Evolutionary conservation across 176 grass and related monocot genomes (phyloP), one percentile per base, ranked within the genome.

Genomic region (Rhynchospora breviuscula): DNA sequence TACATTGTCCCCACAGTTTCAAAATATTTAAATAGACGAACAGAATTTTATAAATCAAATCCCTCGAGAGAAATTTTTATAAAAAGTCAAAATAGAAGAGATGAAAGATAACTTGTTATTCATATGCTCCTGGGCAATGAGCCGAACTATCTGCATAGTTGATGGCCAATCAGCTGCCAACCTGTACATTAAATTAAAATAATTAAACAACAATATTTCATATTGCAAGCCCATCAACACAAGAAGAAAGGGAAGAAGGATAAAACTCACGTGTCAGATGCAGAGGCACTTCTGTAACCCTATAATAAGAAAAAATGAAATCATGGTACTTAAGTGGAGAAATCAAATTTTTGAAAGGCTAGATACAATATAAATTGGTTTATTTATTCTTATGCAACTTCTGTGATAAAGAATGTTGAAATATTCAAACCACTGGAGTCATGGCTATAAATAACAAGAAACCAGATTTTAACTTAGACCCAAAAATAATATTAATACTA

Each of bases 61-160:
- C 6, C 26, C 54, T 60, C 14, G 23, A 80, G 29, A 58, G 29
- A 58, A 58, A 22, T 43, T n/a, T 80, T 56, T 60, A 43, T 43
- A 14, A 47, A 25, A 82, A 82, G 53, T 48, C 48, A 43, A 47
- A 43, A 47, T 61, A 73, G 45, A 85, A 40, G 21, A 71, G 23
- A 78, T 51, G 64, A 78, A 71, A 21, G 25, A 89, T 84, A 44
- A 99, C 93, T 93, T 99, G 77, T 99, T 99, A 79, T 86, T 93
- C 93, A 99, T 95, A 90, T 95, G 96, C 59, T 99, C 96, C 85
- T 99, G 89, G 48, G 93, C 89, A 88, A 99, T 93, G 73, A 99
- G 93, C 51, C 96, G 92, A 83, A 95, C 93, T 81, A 99, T 99
- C 88, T 99, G 96, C 96, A 99, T 93, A 21, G 91, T 95, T 88